Evolutionary conservation across 331 rosid genomes (phyloP).

Genomic region (Quercus lobata): DNA sequence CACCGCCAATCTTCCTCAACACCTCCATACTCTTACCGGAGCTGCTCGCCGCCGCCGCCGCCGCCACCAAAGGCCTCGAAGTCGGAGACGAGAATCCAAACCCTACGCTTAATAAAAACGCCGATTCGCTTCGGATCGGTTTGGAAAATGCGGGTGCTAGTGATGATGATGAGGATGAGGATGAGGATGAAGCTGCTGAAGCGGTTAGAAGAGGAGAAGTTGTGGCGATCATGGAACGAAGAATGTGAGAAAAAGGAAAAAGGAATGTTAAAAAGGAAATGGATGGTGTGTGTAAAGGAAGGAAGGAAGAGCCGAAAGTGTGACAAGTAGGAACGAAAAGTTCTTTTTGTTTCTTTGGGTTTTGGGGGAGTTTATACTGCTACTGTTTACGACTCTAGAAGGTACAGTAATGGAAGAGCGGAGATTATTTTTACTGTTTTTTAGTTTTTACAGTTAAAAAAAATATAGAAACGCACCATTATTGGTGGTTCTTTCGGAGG

Average conservation of each 20-base stretch:
- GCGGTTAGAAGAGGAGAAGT: conserved; percentile 25
- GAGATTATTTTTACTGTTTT: no score
- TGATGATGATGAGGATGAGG: neutral
- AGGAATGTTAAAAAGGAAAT: neutral
- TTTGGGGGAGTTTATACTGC: neutral
- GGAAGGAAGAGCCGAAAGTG: neutral
- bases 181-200: neutral
- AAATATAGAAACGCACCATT: no score
- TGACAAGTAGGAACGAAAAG: neutral
- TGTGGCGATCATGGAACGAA: conserved; percentile 37
- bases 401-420: neutral
- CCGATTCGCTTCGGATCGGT: neutral
- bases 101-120: conserved; percentile 21
- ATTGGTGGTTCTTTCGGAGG: no score
- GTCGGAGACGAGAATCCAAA: conserved; percentile 2
- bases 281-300: no score
- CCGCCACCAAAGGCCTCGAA: conserved; percentile 10
- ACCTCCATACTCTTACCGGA: conserved; percentile 40
- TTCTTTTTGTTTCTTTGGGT: neutral
- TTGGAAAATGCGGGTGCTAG: neutral
- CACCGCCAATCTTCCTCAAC: conserved; percentile 25
- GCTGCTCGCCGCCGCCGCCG: neutral
- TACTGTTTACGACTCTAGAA: neutral
- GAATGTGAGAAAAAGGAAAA: neutral
- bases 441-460: no score